Evolutionary conservation across 1,139 yeast genomes (phyloP), one percentile per base, ranked within the genome.

Genomic region (Hansenula lynferdii): DNA sequence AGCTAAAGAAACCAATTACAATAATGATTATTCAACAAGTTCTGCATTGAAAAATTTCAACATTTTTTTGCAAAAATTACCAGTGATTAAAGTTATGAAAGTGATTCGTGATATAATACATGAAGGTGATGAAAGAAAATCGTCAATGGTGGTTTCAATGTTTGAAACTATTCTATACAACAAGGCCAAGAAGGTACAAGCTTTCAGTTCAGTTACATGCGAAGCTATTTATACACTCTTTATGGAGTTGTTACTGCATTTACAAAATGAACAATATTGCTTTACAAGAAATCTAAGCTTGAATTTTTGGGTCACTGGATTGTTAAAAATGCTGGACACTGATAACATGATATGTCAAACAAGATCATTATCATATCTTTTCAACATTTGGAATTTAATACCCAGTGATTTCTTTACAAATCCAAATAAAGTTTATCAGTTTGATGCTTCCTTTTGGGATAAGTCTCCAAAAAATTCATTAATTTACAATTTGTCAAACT

Each of bases 341-440:
- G 80, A 78, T 38, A 85, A 78, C 54, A 67, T 79, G 43, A 82
- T 78, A 48, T 70, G 75, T 19, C 75, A 83, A 42, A 64, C 83
- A 30, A 74, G 84, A 44, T 77, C 78, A 17, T 58, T 85, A 34
- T 76, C 90, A 4, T 72, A 81, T 43, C 58, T 86, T 40, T 85
- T 80, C 62, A 83, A 85, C 56, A 59, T 80, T 4, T 86, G 95
- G 95, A 83, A 79, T 36, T 62, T 69, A 49, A 67, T 86, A n/a
- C 92, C 95, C 1, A 53, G 52, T 38, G 56, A 51, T 34, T 44
- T 39, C 23, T 49, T 41, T 18, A 32, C 33, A n/a, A 39, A 36
- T 14, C 18, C 29, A 15, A 31, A 9, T 9, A 31, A 25, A 40
- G 28, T 18, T 41, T 17, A 33, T 27, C 19, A 23, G 2, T 28